Conservation (phyloP, 257 asterid genomes). For the Marsdenia floribunda region DNA sequence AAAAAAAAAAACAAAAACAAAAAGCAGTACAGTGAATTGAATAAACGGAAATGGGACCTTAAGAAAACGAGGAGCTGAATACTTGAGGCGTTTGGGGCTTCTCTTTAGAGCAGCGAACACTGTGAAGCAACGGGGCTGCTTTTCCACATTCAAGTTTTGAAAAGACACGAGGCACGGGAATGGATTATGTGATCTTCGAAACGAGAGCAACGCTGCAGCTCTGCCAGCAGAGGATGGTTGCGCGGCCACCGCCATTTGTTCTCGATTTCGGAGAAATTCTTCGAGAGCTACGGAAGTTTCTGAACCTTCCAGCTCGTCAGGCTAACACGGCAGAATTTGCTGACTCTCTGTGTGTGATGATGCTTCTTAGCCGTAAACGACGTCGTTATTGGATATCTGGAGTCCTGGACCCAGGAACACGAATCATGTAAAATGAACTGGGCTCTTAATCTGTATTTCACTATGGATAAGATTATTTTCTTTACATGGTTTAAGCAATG, state of each 20-base stretch:
- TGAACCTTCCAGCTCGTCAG: background rate
- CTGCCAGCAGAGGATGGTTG: slow-evolving; percentile 27
- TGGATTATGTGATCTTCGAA: slow-evolving; percentile 34
- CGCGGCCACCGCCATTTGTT: slow-evolving; percentile 47
- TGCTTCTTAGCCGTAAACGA: background rate
- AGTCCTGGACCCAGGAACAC: too few relatives aligned
- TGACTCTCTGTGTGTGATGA: background rate
- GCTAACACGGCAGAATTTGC: background rate
- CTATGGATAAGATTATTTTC: too few relatives aligned
- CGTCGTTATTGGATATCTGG: background rate
- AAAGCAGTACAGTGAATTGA: background rate
- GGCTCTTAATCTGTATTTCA: too few relatives aligned
- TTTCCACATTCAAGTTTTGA: slow-evolving; percentile 13
- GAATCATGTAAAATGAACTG: too few relatives aligned
- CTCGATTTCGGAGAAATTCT: background rate
- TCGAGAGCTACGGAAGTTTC: background rate
- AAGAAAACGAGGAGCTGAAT: slow-evolving; percentile 67
- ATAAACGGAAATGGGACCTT: slow-evolving; percentile 39
- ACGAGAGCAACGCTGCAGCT: slow-evolving; percentile 29
- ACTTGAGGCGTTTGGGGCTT: slow-evolving; percentile 91
- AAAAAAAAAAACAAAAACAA: too few relatives aligned
- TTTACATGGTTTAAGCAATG: too few relatives aligned
- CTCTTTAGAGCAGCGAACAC: slow-evolving; percentile 55
- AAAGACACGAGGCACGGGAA: slow-evolving; percentile 23
- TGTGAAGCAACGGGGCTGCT: slow-evolving; percentile 29